A percentile compares a stretch with the other conserved stretches of the same genome.
Evolutionary conservation across 176 grass and related monocot species (phyloP).

Genomic region (Triticum urartu): DNA sequence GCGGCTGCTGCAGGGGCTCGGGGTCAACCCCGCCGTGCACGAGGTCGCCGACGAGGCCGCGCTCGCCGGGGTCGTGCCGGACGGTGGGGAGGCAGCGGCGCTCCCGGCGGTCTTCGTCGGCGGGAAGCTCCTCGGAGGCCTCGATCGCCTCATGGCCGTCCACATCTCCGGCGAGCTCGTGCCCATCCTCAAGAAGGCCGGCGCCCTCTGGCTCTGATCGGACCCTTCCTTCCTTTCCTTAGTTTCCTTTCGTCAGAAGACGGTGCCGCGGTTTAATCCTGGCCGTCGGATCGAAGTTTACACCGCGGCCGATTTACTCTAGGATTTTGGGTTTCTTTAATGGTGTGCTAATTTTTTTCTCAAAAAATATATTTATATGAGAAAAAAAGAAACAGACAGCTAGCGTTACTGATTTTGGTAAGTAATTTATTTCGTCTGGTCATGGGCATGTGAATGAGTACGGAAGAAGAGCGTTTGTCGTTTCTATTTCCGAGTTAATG

Average conservation of each 20-base stretch:
- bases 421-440: background rate
- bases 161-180: slow-evolving; percentile 96
- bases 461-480: slow-evolving; percentile 23
- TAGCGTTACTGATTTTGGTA: slow-evolving; percentile 3
- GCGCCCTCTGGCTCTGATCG: slow-evolving; percentile 80
- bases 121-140: slow-evolving; percentile 62
- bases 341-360: background rate
- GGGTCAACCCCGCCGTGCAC: slow-evolving; percentile 79
- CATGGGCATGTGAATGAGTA: slow-evolving; percentile 45
- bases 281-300: slow-evolving; percentile 24
- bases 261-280: slow-evolving; percentile 16
- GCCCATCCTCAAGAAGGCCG: slow-evolving; percentile 93
- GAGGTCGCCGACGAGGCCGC: slow-evolving; percentile 73
- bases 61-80: slow-evolving; percentile 37
- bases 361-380: background rate
- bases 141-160: slow-evolving; percentile 89
- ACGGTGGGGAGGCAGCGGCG: background rate
- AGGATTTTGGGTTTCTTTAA: slow-evolving; percentile 18
- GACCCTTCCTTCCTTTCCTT: background rate
- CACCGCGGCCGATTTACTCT: background rate
- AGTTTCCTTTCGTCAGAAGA: background rate
- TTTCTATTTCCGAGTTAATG: slow-evolving; percentile 44
- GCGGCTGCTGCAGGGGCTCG: slow-evolving; percentile 76
- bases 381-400: background rate
- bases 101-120: slow-evolving; percentile 89